Conservation (phyloP, 768 basidiomycete genomes). For the Cystofilobasidium capitatum region DNA sequence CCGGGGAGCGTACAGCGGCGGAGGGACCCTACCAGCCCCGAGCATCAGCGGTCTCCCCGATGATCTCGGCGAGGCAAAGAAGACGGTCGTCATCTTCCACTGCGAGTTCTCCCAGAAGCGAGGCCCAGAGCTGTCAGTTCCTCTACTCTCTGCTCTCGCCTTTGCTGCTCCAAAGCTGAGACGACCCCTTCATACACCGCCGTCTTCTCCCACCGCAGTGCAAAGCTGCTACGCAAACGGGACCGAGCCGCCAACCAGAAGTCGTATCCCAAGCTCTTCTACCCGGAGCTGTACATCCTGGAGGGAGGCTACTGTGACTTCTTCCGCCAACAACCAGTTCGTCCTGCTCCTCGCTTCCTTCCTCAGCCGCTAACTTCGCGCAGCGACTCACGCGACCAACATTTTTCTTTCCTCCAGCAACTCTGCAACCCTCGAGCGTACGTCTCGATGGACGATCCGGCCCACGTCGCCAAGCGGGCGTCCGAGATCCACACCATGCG, state of each 20-base stretch:
- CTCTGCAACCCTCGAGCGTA: constrained; percentile 70
- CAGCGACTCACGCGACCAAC: not conserved
- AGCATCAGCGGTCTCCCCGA: constrained; percentile 44
- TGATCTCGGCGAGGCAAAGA: constrained; percentile 44
- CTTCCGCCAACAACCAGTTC: constrained; percentile 54
- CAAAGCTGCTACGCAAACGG: constrained; percentile 81
- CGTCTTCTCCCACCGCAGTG: constrained; percentile 46
- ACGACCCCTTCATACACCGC: constrained; percentile 8
- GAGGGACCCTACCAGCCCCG: constrained; percentile 39
- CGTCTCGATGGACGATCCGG: constrained; percentile 90
- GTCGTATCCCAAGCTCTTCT: constrained; percentile 86
- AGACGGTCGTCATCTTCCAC: constrained; percentile 87
- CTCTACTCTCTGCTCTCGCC: not conserved
- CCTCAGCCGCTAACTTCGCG: no score
- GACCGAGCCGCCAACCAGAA: constrained; percentile 75
- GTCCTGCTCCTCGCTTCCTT: constrained; percentile 17
- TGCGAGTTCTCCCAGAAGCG: constrained; percentile 95
- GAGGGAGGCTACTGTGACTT: constrained; percentile 93
- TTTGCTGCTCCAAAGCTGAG: not conserved
- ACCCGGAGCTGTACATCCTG: constrained; percentile 91
- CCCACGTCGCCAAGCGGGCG: constrained; percentile 46
- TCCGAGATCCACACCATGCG: constrained; percentile 24
- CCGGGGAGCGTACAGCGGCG: constrained; percentile 35
- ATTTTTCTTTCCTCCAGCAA: not conserved
- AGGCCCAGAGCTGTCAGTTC: constrained; percentile 82